A percentile compares a stretch with the other conserved stretches of the same genome.
phyloP scores from a whole-genome alignment of 257 asterid species.

The Solanum ossicruentum region DNA sequence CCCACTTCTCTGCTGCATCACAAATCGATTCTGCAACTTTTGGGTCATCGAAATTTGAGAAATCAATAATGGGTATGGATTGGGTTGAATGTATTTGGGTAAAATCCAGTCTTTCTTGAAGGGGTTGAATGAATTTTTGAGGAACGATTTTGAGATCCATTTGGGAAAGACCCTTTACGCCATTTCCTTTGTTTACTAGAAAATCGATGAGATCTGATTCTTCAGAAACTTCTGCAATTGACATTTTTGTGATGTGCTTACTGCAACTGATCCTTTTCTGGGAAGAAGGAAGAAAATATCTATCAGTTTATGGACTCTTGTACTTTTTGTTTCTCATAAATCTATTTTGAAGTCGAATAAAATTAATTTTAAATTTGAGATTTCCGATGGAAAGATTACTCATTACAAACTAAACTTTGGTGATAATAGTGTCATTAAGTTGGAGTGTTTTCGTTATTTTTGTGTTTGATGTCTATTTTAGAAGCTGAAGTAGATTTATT shows the following conservation, averaged over 20 bases:
- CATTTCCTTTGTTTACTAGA: conserved; percentile 28
- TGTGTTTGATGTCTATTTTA: neutral
- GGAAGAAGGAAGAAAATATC: neutral
- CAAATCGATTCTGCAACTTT: conserved; percentile 14
- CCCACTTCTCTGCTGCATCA: conserved; percentile 32
- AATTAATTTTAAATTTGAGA: too few relatives aligned
- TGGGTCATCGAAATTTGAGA: conserved; percentile 16
- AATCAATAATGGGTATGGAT: conserved; percentile 36
- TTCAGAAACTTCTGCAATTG: conserved; percentile 2
- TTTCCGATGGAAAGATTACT: too few relatives aligned
- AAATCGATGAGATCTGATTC: conserved; percentile 24
- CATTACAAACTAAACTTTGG: too few relatives aligned
- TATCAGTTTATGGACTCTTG: neutral
- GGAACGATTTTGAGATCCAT: conserved; percentile 20
- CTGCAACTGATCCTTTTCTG: neutral
- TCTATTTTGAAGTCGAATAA: too few relatives aligned
- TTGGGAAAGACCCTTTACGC: conserved; percentile 32
- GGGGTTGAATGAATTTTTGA: conserved; percentile 26
- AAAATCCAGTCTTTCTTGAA: conserved; percentile 13
- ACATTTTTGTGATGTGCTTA: conserved; percentile 1
- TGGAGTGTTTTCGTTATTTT: neutral
- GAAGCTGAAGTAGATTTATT: too few relatives aligned
- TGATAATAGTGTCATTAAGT: too few relatives aligned
- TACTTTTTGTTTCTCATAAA: too few relatives aligned
- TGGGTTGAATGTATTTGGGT: conserved; percentile 4